phyloP scores from a whole-genome alignment of 2,329 filamentous ascomycete genomes.

The Sclerotinia trifoliorum region DNA sequence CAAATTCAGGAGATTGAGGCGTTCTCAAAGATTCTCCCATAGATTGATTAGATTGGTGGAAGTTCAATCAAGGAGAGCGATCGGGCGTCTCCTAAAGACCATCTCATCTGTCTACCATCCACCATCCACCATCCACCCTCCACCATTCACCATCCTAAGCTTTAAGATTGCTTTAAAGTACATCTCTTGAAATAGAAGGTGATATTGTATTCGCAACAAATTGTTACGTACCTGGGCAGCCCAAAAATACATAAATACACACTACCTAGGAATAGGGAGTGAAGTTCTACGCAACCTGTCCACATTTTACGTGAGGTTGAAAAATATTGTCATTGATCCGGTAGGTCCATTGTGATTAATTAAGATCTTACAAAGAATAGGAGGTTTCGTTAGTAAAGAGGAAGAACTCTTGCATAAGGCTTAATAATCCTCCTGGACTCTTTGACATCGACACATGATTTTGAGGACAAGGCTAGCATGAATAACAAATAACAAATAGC shows the following conservation, averaged over 20 bases:
- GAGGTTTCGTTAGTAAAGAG: not conserved
- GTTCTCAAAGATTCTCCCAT: too few species aligned
- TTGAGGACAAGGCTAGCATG: not conserved
- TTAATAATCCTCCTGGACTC: not conserved
- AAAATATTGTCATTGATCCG: not conserved
- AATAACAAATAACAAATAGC: too few species aligned
- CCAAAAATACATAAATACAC: not conserved
- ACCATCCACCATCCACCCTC: too few species aligned
- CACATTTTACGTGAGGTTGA: not conserved
- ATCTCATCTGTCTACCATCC: not conserved
- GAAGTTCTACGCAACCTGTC: not conserved
- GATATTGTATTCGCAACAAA: not conserved
- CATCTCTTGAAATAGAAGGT: not conserved
- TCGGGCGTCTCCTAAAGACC: not conserved
- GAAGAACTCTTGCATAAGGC: not conserved
- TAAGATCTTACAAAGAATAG: not conserved
- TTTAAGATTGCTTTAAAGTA: not conserved
- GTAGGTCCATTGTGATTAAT: too few species aligned
- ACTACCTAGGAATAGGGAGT: too few species aligned
- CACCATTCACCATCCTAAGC: too few species aligned
- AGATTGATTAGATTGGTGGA: too few species aligned
- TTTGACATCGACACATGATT: not conserved
- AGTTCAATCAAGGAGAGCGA: too few species aligned
- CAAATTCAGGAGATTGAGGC: too few species aligned
- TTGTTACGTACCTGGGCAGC: not conserved